Conservation (phyloP, 2,329 filamentous ascomycete genomes). For the Colletotrichum echinochloae region DNA sequence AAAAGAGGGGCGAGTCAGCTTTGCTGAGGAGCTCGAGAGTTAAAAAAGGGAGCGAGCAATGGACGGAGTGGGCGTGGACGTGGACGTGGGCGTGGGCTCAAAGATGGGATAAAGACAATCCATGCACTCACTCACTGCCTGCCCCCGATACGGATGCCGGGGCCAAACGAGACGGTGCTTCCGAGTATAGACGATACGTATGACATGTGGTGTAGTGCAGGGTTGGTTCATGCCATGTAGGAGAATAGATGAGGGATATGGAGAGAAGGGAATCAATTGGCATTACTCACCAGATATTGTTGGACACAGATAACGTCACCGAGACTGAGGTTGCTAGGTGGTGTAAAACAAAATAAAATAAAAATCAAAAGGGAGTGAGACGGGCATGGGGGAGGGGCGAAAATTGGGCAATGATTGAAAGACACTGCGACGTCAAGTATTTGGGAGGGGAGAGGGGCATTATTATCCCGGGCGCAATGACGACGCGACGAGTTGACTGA, state of each 20-base stretch:
- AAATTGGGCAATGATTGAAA: constrained; percentile 26
- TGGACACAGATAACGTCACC: constrained; percentile 33
- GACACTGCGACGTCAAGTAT: constrained; percentile 25
- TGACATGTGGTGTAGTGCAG: background rate
- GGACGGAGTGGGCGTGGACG: background rate
- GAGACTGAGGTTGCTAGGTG: constrained; percentile 22
- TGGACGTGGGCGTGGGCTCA: constrained; percentile 19
- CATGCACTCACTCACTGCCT: no score
- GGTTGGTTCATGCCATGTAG: background rate
- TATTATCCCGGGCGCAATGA: constrained; percentile 37
- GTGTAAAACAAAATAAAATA: background rate
- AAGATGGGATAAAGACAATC: constrained; percentile 32
- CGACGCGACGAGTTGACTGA: constrained; percentile 29
- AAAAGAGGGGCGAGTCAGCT: constrained; percentile 39
- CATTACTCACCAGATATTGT: constrained; percentile 19
- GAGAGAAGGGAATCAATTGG: background rate
- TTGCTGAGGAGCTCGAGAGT: constrained; percentile 4
- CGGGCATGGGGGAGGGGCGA: constrained; percentile 12
- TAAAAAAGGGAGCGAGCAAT: no score
- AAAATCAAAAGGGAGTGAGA: background rate
- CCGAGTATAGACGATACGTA: constrained; percentile 25
- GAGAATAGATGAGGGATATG: background rate
- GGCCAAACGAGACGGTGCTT: constrained; percentile 14
- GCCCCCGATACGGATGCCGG: constrained; percentile 24
- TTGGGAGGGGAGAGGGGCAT: constrained; percentile 10